Evolutionary conservation across 345 rosid genomes (phyloP).

Genomic region (Rubroshorea leprosula): DNA sequence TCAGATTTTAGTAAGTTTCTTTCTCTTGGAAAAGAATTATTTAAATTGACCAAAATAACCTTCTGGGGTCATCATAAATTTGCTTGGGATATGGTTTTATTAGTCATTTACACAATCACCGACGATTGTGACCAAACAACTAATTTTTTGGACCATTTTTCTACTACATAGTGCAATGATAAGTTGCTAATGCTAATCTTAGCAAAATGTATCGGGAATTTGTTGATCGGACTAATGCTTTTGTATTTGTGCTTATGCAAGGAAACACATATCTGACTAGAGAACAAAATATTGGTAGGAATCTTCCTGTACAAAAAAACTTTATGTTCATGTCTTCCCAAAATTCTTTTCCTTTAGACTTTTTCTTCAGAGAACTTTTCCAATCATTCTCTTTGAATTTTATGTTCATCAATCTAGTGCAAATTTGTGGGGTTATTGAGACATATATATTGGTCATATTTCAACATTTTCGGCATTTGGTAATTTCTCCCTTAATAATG

Average conservation of each 20-base stretch:
- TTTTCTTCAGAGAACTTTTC: neutral
- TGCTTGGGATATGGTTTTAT: neutral
- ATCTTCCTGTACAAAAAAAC: constrained; percentile 14
- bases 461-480: no score
- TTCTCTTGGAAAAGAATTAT: neutral
- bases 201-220: neutral
- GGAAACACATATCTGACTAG: constrained; percentile 24
- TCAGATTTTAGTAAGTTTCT: neutral
- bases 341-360: constrained; percentile 9
- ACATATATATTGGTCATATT: no score
- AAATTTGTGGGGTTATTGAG: no score
- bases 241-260: constrained; percentile 26
- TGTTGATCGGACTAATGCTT: neutral
- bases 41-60: constrained; percentile 2
- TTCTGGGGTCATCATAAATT: neutral
- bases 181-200: constrained; percentile 9
- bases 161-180: neutral
- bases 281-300: constrained; percentile 26
- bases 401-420: neutral
- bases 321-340: constrained; percentile 12
- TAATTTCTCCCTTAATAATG: no score
- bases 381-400: neutral
- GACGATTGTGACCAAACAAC: constrained; percentile 17
- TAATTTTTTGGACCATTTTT: constrained; percentile 9
- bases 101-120: constrained; percentile 4